phyloP scores from a whole-genome alignment of 176 grass and related monocot genomes.

The Phragmites australis region DNA sequence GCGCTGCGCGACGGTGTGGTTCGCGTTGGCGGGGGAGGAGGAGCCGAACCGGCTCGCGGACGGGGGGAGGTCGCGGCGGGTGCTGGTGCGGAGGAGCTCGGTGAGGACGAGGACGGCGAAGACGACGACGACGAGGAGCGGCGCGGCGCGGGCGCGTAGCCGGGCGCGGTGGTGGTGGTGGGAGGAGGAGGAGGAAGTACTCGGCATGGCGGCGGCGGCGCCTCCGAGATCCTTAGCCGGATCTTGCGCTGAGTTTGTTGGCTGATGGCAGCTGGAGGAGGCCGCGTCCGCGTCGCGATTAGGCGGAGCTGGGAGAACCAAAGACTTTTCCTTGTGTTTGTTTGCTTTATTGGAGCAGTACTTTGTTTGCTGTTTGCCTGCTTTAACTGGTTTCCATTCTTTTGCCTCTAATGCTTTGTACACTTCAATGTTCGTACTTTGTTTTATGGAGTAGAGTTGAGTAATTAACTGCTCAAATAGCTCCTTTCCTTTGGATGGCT shows the following conservation, averaged over 20 bases:
- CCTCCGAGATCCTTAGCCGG: conserved; percentile 20
- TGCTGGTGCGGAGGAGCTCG: conserved; percentile 53
- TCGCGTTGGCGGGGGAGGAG: conserved; percentile 8
- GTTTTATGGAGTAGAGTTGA: too few relatives aligned
- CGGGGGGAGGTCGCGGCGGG: conserved; percentile 27
- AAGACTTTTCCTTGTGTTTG: too few relatives aligned
- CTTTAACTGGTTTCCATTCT: too few relatives aligned
- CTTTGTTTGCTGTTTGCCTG: too few relatives aligned
- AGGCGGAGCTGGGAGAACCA: too few relatives aligned
- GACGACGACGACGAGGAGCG: conserved; percentile 49
- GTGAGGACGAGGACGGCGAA: conserved; percentile 59
- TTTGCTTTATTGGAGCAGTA: too few relatives aligned
- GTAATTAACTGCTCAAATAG: too few relatives aligned
- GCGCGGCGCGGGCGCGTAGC: conserved; percentile 48
- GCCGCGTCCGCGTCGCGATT: not conserved
- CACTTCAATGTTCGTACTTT: too few relatives aligned
- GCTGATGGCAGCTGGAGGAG: not conserved
- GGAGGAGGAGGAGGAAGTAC: not conserved
- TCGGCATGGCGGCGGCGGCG: conserved; percentile 18
- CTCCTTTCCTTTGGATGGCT: too few relatives aligned
- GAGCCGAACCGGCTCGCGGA: not conserved
- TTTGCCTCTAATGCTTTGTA: too few relatives aligned
- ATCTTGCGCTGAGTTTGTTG: conserved; percentile 49
- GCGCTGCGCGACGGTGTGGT: conserved; percentile 27
- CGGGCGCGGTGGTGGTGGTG: conserved; percentile 35